Evolutionary conservation across 176 grass and related monocot genomes (phyloP).

Genomic region (Triticum dicoccoides): DNA sequence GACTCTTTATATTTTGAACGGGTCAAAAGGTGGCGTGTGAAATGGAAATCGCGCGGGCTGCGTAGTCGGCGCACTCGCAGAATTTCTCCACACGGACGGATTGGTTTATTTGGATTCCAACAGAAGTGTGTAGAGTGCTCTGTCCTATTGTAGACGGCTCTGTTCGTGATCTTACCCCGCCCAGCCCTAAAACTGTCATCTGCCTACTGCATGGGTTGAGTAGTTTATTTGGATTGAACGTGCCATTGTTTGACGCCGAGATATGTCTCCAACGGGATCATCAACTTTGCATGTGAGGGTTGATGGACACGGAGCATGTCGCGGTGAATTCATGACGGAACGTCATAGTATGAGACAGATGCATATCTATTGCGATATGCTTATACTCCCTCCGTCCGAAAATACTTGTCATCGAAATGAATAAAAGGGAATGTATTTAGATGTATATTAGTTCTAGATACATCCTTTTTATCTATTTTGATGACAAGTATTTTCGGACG

Average conservation of each 20-base stretch:
- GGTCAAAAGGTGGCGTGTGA: neutral
- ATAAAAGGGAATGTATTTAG: no score
- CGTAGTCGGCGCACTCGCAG: neutral
- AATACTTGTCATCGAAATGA: no score
- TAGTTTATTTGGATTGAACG: neutral
- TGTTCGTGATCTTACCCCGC: neutral
- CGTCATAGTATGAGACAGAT: neutral
- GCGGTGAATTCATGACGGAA: neutral
- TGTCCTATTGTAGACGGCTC: neutral
- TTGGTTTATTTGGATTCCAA: no score
- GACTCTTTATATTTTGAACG: neutral
- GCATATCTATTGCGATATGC: neutral
- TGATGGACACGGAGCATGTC: constrained; percentile 1
- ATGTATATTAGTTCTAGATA: no score
- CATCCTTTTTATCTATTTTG: no score
- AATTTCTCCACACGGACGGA: neutral
- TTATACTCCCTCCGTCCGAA: no score
- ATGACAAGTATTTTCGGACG: no score
- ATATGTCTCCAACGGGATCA: neutral
- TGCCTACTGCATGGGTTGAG: neutral
- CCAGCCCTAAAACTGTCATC: no score
- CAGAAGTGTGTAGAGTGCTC: no score
- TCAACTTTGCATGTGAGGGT: neutral
- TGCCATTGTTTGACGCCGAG: constrained; percentile 2
- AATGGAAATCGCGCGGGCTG: neutral